phyloP scores from a whole-genome alignment of 2,329 filamentous ascomycete genomes.

The Verticillium isaacii region DNA sequence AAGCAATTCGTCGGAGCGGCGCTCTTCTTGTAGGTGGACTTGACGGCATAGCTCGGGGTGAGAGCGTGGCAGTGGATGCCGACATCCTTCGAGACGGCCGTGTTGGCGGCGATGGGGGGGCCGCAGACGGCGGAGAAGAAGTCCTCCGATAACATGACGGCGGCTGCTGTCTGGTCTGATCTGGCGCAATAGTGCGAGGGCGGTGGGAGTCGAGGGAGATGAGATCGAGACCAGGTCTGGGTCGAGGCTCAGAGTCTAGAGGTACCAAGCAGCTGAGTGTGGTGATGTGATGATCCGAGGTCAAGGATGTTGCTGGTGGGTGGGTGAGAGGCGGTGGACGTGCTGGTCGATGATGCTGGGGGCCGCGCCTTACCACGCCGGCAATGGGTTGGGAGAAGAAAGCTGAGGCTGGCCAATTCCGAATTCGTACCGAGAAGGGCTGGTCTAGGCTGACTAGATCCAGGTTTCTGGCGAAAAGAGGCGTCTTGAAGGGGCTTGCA shows the following conservation, averaged over 20 bases:
- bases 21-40: conserved; percentile 86
- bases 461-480: background rate
- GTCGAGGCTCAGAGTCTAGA: background rate
- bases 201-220: background rate
- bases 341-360: background rate
- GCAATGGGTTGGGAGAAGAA: background rate
- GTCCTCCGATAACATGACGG: conserved; percentile 52
- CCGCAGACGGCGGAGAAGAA: conserved; percentile 57
- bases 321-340: background rate
- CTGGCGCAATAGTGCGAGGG: background rate
- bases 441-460: background rate
- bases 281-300: background rate
- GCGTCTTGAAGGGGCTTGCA: background rate
- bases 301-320: background rate
- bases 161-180: background rate
- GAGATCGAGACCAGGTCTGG: background rate
- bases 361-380: background rate
- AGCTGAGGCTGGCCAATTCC: background rate
- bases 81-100: conserved; percentile 68
- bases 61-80: conserved; percentile 83
- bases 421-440: background rate
- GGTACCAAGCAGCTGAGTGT: background rate
- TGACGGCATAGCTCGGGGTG: conserved; percentile 71
- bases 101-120: conserved; percentile 55
- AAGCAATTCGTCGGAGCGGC: conserved; percentile 74